Base-by-base conservation (phyloP, 2,329 filamentous ascomycete genomes). In the Fusarium sp. region DNA sequence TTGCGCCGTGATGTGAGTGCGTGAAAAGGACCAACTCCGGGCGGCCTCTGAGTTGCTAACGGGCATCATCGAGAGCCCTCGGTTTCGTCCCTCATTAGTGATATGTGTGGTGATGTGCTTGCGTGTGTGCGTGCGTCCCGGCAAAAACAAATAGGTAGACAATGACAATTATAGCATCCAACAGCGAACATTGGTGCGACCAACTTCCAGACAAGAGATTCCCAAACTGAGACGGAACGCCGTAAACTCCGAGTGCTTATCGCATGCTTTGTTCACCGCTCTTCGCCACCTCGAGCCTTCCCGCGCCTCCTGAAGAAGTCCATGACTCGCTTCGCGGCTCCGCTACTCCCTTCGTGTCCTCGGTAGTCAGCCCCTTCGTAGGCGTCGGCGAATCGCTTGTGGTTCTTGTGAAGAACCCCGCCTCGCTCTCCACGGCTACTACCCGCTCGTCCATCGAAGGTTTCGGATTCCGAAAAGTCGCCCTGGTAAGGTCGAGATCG, bases 261-360 rank as follows among this genome's bases (percentile, higher is more conserved):
- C 46, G 61, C 56, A 70, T 64, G 58, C 55, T 62, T 67, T 64
- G 61, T 61, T 76, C 69, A 87, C 82, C 85, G 84, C 73, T 84
- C 81, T 65, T 89, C 86, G 36, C 85, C 85, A 61, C 85, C 87
- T 76, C 91, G 85, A 73, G 90, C 92, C 81, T 91, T 93, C 61
- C 92, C 93, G 77, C 94, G 88, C 78, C 94, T 87, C 74, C 96
- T 87, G 84, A 99, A 99, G 80, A 98, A 97, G 81, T 99, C 95
- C 94, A 99, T 98, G 38, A 99, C 96, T 77, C 93, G 90, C 78
- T 94, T 91, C 13, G 94, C 93, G 3, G 93, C 92, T 61, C 93
- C 93, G 69, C 90, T 95, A 79, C 92, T 96, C 46, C 95, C 95
- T 31, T 90, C 90, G 75, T 93, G 90, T 57, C 90, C 87, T 58